Conservation (phyloP, 2,329 filamentous ascomycete species). For the Dothiorella sarmentorum region DNA sequence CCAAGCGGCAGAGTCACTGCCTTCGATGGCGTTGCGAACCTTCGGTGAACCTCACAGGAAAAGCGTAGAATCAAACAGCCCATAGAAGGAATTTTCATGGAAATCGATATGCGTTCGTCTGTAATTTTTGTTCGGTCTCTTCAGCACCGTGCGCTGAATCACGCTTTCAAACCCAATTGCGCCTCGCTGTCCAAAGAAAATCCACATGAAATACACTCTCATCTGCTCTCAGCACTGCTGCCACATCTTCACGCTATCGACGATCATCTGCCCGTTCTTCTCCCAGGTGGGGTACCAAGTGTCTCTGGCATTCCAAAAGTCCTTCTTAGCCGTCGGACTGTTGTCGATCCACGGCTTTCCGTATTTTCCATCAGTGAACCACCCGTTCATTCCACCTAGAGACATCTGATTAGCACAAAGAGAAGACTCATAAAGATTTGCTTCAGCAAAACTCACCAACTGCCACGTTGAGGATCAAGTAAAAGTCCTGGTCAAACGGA, state of each 20-base stretch:
- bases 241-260: slow-evolving; percentile 25
- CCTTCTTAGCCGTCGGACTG: slow-evolving; percentile 7
- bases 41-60: too few species aligned
- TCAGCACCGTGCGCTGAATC: background rate
- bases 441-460: slow-evolving; percentile 22
- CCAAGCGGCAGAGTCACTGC: too few species aligned
- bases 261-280: slow-evolving; percentile 22
- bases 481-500: slow-evolving; percentile 43
- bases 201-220: background rate
- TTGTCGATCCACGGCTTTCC: slow-evolving; percentile 19
- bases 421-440: background rate
- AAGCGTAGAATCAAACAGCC: too few species aligned
- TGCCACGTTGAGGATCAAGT: slow-evolving; percentile 41
- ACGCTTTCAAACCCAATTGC: background rate
- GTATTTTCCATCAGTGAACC: slow-evolving; percentile 17
- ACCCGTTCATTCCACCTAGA: slow-evolving; percentile 10
- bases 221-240: slow-evolving; percentile 12
- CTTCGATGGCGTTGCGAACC: too few species aligned
- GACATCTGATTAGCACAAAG: background rate
- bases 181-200: background rate
- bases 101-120: background rate
- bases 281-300: slow-evolving; percentile 19
- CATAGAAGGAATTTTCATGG: background rate
- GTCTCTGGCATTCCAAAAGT: slow-evolving; percentile 18
- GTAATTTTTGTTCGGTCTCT: background rate